Percentiles rank a stretch among this genome's conserved stretches.
Evolutionary conservation across 352 stramenopile genomes (phyloP).

Genomic region (Phytophthora pinifolia): DNA sequence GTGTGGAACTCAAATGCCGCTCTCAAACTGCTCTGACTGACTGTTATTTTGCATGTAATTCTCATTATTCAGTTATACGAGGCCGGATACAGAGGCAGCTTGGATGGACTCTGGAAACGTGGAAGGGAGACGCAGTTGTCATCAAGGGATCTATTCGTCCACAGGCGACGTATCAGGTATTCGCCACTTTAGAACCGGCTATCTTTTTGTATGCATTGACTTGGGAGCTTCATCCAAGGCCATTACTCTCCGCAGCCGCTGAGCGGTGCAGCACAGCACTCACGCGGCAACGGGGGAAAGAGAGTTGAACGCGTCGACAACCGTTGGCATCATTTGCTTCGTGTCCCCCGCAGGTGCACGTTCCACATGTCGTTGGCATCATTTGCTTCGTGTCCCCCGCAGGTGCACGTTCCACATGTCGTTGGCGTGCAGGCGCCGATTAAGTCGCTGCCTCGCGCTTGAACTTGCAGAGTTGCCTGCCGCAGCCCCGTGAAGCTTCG

Average conservation of each 20-base stretch:
- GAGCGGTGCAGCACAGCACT: conserved; percentile 6
- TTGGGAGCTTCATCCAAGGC: not conserved
- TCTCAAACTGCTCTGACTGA: no score
- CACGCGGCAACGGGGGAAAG: conserved; percentile 5
- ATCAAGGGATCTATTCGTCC: conserved; percentile 25
- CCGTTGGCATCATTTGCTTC: conserved; percentile 22
- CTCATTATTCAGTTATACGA: no score
- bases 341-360: conserved; percentile 8
- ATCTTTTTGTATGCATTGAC: not conserved
- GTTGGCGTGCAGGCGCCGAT: not conserved
- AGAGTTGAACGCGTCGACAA: conserved; percentile 16
- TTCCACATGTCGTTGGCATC: conserved; percentile 11
- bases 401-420: conserved; percentile 12
- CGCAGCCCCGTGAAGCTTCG: no score
- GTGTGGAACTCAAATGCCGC: conserved; percentile 11
- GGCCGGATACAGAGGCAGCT: no score
- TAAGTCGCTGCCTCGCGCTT: not conserved
- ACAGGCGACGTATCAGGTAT: conserved; percentile 15
- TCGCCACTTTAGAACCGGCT: conserved; percentile 16
- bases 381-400: conserved; percentile 12
- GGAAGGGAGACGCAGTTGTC: not conserved
- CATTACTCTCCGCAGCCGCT: not conserved
- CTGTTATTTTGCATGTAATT: no score
- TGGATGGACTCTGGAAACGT: no score
- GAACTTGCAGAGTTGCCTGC: no score